Evolutionary conservation across 1,284 basidiomycete species (phyloP).

Genomic region (Cryptococcus sp.): DNA sequence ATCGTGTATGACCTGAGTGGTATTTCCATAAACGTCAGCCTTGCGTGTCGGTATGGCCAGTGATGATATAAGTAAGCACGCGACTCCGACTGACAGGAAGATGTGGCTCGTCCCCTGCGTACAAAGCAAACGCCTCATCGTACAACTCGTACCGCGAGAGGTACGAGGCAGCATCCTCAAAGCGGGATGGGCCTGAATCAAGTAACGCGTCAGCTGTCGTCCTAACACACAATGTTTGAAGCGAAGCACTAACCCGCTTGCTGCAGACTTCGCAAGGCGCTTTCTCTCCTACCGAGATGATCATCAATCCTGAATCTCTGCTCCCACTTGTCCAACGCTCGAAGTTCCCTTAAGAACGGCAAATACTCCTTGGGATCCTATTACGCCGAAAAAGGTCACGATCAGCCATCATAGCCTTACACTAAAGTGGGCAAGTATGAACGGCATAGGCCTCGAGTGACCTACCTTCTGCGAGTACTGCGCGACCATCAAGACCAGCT

Average conservation of each 20-base stretch:
- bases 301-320: constrained; percentile 93
- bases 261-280: constrained; percentile 74
- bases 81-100: constrained; percentile 52
- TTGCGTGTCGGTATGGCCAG: too few species aligned
- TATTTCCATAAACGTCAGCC: too few species aligned
- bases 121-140: constrained; percentile 70
- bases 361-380: constrained; percentile 97
- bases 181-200: constrained; percentile 47
- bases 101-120: constrained; percentile 62
- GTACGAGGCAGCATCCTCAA: constrained; percentile 79
- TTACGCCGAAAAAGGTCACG: background rate
- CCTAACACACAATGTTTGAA: background rate
- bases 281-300: constrained; percentile 74
- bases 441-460: background rate
- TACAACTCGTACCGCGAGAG: constrained; percentile 78
- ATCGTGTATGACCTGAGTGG: constrained; percentile 62
- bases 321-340: constrained; percentile 75
- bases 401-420: background rate
- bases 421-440: background rate
- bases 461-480: constrained; percentile 92
- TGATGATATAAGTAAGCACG: too few species aligned
- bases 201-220: background rate
- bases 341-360: constrained; percentile 89
- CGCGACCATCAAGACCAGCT: constrained; percentile 90
- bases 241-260: constrained; percentile 63